Evolutionary conservation across 208 protist species (phyloP).

Genomic region (Endotrypanum monterogeii): DNA sequence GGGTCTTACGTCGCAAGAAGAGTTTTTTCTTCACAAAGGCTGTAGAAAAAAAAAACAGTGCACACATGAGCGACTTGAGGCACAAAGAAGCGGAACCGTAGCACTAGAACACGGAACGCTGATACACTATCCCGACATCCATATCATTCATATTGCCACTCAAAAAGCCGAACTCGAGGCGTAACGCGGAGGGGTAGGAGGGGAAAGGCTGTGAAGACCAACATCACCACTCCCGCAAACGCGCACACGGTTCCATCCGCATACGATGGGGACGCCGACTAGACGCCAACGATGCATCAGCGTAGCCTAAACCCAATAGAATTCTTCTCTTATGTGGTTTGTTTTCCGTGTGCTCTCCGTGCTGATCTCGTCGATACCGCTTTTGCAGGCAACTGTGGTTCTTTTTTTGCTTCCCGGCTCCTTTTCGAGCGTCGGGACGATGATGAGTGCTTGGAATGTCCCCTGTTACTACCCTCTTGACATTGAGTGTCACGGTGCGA

Average conservation of each 20-base stretch:
- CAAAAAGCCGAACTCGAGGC: background rate
- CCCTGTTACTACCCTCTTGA: background rate
- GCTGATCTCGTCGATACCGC: background rate
- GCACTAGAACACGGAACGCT: background rate
- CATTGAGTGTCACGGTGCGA: background rate
- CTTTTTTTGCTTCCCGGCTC: slow-evolving; percentile 17
- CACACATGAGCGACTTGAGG: background rate
- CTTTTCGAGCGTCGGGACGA: background rate
- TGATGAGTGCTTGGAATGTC: background rate
- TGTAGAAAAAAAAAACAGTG: background rate
- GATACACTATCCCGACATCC: background rate
- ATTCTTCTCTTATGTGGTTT: background rate
- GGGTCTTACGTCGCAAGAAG: no score
- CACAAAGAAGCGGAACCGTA: background rate
- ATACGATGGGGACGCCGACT: background rate
- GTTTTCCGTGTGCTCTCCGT: background rate
- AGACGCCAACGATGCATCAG: background rate
- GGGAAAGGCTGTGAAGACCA: no score
- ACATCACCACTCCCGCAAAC: background rate
- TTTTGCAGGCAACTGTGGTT: slow-evolving; percentile 4
- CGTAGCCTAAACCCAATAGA: background rate
- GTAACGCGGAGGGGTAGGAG: background rate
- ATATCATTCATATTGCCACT: background rate
- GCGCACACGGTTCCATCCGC: background rate
- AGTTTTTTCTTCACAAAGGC: no score